Evolutionary conservation across 371 early-diverging fungal genomes (phyloP), one percentile per base, ranked within the genome.

Genomic region (Lichtheimia corymbifera): DNA sequence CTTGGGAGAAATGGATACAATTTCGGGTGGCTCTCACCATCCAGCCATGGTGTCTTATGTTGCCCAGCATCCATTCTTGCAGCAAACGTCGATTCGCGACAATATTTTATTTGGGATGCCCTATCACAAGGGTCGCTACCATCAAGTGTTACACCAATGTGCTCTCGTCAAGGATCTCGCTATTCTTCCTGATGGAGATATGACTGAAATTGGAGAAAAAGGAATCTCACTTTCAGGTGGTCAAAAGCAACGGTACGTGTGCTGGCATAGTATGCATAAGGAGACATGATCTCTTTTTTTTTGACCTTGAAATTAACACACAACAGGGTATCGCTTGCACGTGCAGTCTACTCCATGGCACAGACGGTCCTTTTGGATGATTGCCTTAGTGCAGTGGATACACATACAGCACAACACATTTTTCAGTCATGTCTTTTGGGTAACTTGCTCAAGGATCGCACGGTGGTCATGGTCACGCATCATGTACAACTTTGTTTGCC

Each of bases 131-230:
- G 79, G 67, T 3, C 82, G 90, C 15, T 92, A 92, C 62, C 80
- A 84, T 42, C 74, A 84, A 54, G 86, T 89, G 2, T 63, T 93
- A n/a, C 68, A 72, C 5, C 75, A 75, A 25, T 89, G 89, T 47
- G 89, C 89, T 11, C 69, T 91, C 51, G 75, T 77, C 53, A 73
- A 88, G 5, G 97, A 97, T 70, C 74, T 97, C 18, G 82, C 89
- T 41, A 86, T 86, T 28, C 68, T 97, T 15, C 74, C 80, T 5
- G 81, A 85, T 44, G 94, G 94, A 20, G 97, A 96, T 70, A 59
- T 76, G 68, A 96, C 96, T 0, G 91, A 93, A 76, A 86, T 95
- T 63, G 96, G 95, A 11, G 95, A 94, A 72, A 84, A 84, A 28
- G 89, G 89, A 1, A 82, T 87, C 42, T 82, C 86, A 3, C 72